Base-by-base conservation (phyloP, 1,284 basidiomycete species). In the Ganoderma multipileum region DNA sequence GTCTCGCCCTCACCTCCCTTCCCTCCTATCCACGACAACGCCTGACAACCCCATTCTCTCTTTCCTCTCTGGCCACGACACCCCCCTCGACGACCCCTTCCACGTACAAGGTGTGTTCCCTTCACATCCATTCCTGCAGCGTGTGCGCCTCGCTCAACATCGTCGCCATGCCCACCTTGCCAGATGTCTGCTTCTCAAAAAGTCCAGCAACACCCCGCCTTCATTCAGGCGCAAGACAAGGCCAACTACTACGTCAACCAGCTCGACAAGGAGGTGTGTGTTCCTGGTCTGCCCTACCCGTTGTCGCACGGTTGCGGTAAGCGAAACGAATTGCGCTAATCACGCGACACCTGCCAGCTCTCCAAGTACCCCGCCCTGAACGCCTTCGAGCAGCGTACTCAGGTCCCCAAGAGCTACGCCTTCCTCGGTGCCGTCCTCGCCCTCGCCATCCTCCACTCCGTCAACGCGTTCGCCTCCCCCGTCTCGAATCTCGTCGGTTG, bases 401-500 rank as follows among this genome's bases (percentile, higher is more conserved):
- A 95, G 78, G 84, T 99, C 57, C 97, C 97, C 76, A 99, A 99
- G 89, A 89, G 95, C 23, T 97, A 97, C 82, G 87, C 91, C 72
- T 95, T 94, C 76, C 83, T 98, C 75, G 95, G 93, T 69, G 86
- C 87, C 72, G 84, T 91, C 71, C 76, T 85, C 66, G 81, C 96
- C 79, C 79, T 93, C 76, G 81, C 85, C 67, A 77, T 92, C 77
- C 86, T 95, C 76, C 92, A 95, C 83, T 87, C 90, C 77, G 85
- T 95, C 87, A 96, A 95, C 83, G 84, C 92, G 61, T 87, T 94
- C 74, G 94, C 94, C 63, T 87, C 89, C 4, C 91, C 94, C 74
- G 86, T 94, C 71, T 95, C 94, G 65, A 95, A 95, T 81, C 85
- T 95, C 75, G 87, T 96, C 74, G 94, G 94, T 67, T 95, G 92